Conservation (phyloP, 305 asterid species). For the Solanum hybrid region DNA sequence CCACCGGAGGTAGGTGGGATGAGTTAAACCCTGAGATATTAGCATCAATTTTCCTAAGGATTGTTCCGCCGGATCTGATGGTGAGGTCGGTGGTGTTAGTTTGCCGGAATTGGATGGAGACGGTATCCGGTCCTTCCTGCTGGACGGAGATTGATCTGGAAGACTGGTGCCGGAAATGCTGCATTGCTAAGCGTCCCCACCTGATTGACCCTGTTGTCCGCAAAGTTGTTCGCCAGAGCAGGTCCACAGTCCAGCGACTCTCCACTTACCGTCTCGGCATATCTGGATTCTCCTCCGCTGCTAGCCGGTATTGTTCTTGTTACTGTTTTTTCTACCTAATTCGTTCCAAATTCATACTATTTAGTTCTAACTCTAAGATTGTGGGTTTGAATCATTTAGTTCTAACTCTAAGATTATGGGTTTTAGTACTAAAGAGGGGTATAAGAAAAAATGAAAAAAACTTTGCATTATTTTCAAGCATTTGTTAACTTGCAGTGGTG, state of each 20-base stretch:
- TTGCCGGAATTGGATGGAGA: conserved; percentile 14
- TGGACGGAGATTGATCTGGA: conserved; percentile 13
- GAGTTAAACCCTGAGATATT: conserved; percentile 8
- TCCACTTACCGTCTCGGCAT: conserved; percentile 7
- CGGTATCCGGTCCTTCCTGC: conserved; percentile 6
- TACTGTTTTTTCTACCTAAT: background rate
- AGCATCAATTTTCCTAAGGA: background rate
- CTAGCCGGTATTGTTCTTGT: conserved; percentile 8
- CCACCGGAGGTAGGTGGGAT: background rate
- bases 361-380: background rate
- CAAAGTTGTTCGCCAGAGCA: conserved; percentile 13
- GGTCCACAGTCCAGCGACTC: background rate
- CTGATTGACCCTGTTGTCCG: conserved; percentile 3
- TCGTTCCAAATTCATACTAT: background rate
- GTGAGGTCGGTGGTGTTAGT: conserved; percentile 9
- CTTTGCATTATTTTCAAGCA: background rate
- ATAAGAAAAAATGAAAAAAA: background rate
- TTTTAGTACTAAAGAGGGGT: background rate
- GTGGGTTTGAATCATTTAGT: background rate
- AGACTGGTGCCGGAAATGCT: conserved; percentile 6
- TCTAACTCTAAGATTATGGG: background rate
- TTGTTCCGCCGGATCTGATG: conserved; percentile 3
- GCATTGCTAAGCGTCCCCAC: background rate
- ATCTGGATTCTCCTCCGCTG: conserved; percentile 7
- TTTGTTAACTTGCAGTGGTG: background rate